These are phyloP conservation scores for Rhynchosporium agropyri DNA, from an alignment of 2,329 filamentous ascomycete species.

Conservation along the genomic window DNA sequence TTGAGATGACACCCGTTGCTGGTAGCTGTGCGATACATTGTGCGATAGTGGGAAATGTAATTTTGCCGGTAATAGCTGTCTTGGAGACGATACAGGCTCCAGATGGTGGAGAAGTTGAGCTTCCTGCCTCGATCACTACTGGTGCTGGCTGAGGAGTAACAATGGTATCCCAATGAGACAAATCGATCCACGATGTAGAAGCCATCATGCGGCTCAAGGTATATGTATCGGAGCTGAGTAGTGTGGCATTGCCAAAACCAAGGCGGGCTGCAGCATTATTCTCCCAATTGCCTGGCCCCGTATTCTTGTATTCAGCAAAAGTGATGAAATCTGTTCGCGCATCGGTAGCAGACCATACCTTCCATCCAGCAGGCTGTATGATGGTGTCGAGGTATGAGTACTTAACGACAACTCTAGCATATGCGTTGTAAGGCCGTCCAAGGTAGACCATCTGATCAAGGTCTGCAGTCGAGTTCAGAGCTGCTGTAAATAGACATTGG, in stretches of 20 bases:
- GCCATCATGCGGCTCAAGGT: conserved; percentile 45
- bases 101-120: conserved; percentile 41
- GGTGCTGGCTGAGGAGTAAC: conserved; percentile 40
- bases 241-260: conserved; percentile 43
- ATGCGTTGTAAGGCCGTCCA: conserved; percentile 53
- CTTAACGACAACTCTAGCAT: conserved; percentile 53
- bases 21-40: conserved; percentile 43
- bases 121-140: conserved; percentile 32
- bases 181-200: conserved; percentile 48
- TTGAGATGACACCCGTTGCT: conserved; percentile 44
- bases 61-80: conserved; percentile 42
- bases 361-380: conserved; percentile 54
- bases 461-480: conserved; percentile 22
- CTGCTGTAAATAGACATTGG: conserved; percentile 41
- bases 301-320: conserved; percentile 30
- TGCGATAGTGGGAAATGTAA: conserved; percentile 45
- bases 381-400: conserved; percentile 50
- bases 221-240: conserved; percentile 44
- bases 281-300: conserved; percentile 33
- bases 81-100: conserved; percentile 46
- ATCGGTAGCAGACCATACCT: conserved; percentile 46
- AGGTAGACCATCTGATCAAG: conserved; percentile 43
- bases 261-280: conserved; percentile 42
- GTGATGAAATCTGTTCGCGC: conserved; percentile 23
- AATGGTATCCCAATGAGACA: conserved; percentile 45